Evolutionary conservation across 1,139 yeast species (phyloP).

Genomic region (Geotrichum candidum): DNA sequence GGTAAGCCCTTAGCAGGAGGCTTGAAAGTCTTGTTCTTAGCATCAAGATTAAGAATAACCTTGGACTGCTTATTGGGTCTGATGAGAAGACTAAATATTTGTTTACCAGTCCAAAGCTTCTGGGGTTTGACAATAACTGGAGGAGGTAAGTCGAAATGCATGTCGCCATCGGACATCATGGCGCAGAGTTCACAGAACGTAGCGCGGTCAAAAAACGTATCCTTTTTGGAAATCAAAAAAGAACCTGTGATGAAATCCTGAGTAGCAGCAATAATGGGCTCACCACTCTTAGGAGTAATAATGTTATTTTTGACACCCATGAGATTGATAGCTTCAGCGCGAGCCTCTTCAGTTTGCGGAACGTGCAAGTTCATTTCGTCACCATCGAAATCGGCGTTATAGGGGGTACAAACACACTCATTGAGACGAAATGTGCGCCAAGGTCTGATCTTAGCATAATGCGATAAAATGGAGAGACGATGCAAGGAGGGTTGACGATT

Average conservation of each 20-base stretch:
- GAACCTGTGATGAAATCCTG: slow-evolving; percentile 99
- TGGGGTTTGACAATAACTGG: slow-evolving; percentile 90
- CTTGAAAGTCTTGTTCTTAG: slow-evolving; percentile 81
- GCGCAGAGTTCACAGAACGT: slow-evolving; percentile 74
- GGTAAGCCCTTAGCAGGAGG: slow-evolving; percentile 69
- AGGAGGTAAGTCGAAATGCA: slow-evolving; percentile 89
- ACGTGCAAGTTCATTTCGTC: slow-evolving; percentile 99
- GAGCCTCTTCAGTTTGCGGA: slow-evolving; percentile 97
- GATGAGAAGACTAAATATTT: slow-evolving; percentile 80
- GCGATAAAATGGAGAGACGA: slow-evolving; percentile 87
- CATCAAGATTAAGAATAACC: slow-evolving; percentile 85
- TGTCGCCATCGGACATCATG: slow-evolving; percentile 92
- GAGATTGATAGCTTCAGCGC: slow-evolving; percentile 93
- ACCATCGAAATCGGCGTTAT: slow-evolving; percentile 99
- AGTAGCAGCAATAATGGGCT: slow-evolving; percentile 98
- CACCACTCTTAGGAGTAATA: slow-evolving; percentile 95
- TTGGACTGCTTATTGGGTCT: slow-evolving; percentile 71
- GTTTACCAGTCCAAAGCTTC: slow-evolving; percentile 95
- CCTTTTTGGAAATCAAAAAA: slow-evolving; percentile 85
- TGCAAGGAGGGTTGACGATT: slow-evolving; percentile 98
- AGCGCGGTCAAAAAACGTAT: slow-evolving; percentile 85
- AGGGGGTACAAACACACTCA: slow-evolving; percentile 99
- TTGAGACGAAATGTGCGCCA: slow-evolving; percentile 97
- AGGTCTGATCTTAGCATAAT: slow-evolving; percentile 91
- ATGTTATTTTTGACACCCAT: slow-evolving; percentile 97